These are phyloP conservation scores for Schizosaccharomyces cryophilus DNA, from an alignment of 805 yeast genomes.

Conservation along the genomic window DNA sequence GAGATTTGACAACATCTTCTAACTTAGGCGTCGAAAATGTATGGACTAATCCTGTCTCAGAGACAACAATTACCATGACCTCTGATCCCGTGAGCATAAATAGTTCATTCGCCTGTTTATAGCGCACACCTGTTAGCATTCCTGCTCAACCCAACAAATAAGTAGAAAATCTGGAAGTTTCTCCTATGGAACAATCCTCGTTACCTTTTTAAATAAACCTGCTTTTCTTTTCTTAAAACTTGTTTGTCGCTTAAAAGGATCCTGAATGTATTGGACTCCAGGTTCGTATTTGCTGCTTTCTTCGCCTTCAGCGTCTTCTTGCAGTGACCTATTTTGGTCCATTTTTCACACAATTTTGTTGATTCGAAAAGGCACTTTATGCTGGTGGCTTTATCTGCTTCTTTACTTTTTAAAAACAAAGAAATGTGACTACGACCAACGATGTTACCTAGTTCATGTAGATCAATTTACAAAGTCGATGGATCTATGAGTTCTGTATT, in stretches of 20 bases:
- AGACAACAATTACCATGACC: conserved; percentile 76
- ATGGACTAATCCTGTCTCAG: conserved; percentile 95
- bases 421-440: too few relatives aligned
- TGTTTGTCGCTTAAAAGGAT: conserved; percentile 90
- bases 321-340: background rate
- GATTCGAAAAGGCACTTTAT: too few relatives aligned
- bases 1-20: conserved; percentile 90
- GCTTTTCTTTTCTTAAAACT: conserved; percentile 96
- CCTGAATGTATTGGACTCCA: conserved; percentile 55
- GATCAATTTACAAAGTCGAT: too few relatives aligned
- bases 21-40: conserved; percentile 97
- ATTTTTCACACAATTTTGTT: background rate
- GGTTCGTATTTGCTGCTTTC: conserved; percentile 11
- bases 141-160: too few relatives aligned
- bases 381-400: too few relatives aligned
- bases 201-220: conserved; percentile 79
- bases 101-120: conserved; percentile 57
- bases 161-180: background rate
- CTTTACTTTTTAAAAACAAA: too few relatives aligned
- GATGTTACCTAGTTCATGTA: too few relatives aligned
- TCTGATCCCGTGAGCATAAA: conserved; percentile 95
- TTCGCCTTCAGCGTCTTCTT: conserved; percentile 14
- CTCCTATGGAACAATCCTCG: too few relatives aligned
- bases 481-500: too few relatives aligned
- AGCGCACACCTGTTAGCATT: too few relatives aligned